Evolutionary conservation across 176 grass and related monocot genomes (phyloP), one percentile per base, ranked within the genome.

Genomic region (Alloteropsis semialata): DNA sequence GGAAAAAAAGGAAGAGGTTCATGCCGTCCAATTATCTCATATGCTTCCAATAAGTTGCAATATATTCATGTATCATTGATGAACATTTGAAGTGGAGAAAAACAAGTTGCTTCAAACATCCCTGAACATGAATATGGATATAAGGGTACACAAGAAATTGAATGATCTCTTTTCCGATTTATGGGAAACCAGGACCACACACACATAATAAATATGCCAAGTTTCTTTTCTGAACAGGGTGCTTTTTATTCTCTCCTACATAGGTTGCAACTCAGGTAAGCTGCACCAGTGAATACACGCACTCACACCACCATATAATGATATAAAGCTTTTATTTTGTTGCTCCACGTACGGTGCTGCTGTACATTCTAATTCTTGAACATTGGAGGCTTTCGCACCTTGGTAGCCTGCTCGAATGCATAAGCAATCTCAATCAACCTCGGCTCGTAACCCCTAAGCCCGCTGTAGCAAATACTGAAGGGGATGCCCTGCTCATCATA

Each of bases 351-450:
- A 8, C 2, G 21, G n/a, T 9, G 8, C 53, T 55, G 53, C 8
- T n/a, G 6, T 55, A n/a, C 8, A 2, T 21, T 55, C 49, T 83
- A 74, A 1, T 10, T 3, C 30, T 74, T 85, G 15, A 90, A 84
- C 16, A 8, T 29, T 9, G 92, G 90, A 55, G 33, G 68, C 48
- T 50, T 77, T 80, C 92, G 65, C 8, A 88, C 84, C 41, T 57
- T 25, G n/a, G 92, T 92, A 50, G 78, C 90, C 44, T 95, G 90
- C 59, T 95, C 93, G 63, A 95, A 92, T 1, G 78, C 81, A 74
- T 86, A 95, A 0, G 85, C 85, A 24, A 95, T 84, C 79, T 92
- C 85, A n/a, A 90, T 87, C 36, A 96, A 58, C 74, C 78, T 92
- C 0, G 90, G 87, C 58, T 95, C 93, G 15, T 84, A 92, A 0